Percentiles rank a stretch among this genome's conserved stretches.
Conservation (phyloP, 176 grass and related monocot species). For the Eleusine indica region DNA sequence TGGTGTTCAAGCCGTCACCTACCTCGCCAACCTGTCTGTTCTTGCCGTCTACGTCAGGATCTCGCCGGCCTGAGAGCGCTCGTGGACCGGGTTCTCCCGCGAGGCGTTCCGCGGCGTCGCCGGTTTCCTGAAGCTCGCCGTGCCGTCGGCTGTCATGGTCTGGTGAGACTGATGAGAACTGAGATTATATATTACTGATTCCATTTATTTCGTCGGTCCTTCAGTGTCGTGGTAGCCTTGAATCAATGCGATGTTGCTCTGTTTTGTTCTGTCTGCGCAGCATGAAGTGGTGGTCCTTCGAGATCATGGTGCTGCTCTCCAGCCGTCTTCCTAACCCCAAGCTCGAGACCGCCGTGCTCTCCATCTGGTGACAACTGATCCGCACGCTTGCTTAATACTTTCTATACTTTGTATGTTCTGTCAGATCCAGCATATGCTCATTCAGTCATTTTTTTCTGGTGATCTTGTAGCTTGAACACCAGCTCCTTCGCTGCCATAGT, state of each 20-base stretch:
- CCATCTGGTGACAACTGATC: slow-evolving; percentile 35
- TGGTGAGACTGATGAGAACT: slow-evolving; percentile 37
- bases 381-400: too few species aligned
- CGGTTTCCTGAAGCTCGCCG: slow-evolving; percentile 45
- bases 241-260: too few species aligned
- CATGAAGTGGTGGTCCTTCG: slow-evolving; percentile 70
- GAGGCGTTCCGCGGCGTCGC: slow-evolving; percentile 47
- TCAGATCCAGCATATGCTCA: neutral
- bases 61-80: slow-evolving; percentile 38
- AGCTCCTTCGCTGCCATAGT: slow-evolving; percentile 42
- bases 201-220: too few species aligned
- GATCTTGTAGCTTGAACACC: slow-evolving; percentile 58
- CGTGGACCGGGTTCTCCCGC: slow-evolving; percentile 45
- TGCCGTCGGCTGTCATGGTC: slow-evolving; percentile 52
- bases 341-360: slow-evolving; percentile 63
- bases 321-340: slow-evolving; percentile 65
- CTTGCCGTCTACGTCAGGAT: slow-evolving; percentile 38
- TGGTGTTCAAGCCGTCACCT: neutral
- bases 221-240: too few species aligned
- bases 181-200: too few species aligned
- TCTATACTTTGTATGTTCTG: neutral
- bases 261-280: slow-evolving; percentile 4
- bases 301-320: slow-evolving; percentile 61
- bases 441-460: neutral
- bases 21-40: slow-evolving; percentile 37